Conservation (phyloP, 2,329 filamentous ascomycete genomes). For the Xylariaceae sp. region DNA sequence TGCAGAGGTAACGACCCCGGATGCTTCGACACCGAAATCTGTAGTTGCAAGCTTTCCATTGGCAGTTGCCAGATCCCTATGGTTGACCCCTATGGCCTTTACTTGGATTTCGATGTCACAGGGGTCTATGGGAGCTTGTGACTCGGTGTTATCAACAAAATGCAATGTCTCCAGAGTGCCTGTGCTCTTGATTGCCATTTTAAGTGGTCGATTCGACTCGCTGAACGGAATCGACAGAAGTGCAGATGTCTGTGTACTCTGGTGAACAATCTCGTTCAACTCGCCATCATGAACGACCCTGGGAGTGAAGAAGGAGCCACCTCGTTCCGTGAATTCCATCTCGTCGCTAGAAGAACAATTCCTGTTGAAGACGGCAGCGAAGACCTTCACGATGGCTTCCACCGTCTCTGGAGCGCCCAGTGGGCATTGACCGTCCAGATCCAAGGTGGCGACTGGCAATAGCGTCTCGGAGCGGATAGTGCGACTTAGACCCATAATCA, state of each 20-base stretch:
- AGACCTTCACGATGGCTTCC: slow-evolving; percentile 31
- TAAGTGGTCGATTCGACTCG: slow-evolving; percentile 20
- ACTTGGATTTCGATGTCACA: slow-evolving; percentile 32
- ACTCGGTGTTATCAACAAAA: slow-evolving; percentile 22
- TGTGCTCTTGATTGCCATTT: slow-evolving; percentile 23
- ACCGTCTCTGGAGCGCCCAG: slow-evolving; percentile 18
- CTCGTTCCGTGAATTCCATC: slow-evolving; percentile 41
- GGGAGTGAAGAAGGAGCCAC: slow-evolving; percentile 36
- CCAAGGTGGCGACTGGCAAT: slow-evolving; percentile 31
- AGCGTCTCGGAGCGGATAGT: slow-evolving; percentile 33
- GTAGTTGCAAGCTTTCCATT: slow-evolving; percentile 25
- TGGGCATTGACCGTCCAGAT: slow-evolving; percentile 26
- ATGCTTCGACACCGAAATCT: slow-evolving; percentile 27
- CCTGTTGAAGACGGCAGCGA: slow-evolving; percentile 34
- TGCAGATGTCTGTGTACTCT: slow-evolving; percentile 36
- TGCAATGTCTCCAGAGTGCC: slow-evolving; percentile 29
- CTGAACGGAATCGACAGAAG: slow-evolving; percentile 39
- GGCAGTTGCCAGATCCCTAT: slow-evolving; percentile 26
- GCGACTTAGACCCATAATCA: slow-evolving; percentile 32
- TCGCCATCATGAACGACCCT: slow-evolving; percentile 37
- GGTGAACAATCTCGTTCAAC: slow-evolving; percentile 41
- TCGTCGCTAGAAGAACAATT: slow-evolving; percentile 32
- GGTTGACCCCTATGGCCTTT: slow-evolving; percentile 27
- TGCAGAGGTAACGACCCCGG: slow-evolving; percentile 24
- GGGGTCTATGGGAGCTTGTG: slow-evolving; percentile 29